Evolutionary conservation across 179 eudicot genomes (phyloP), one percentile per base, ranked within the genome.

Genomic region (Drosera spatulata): DNA sequence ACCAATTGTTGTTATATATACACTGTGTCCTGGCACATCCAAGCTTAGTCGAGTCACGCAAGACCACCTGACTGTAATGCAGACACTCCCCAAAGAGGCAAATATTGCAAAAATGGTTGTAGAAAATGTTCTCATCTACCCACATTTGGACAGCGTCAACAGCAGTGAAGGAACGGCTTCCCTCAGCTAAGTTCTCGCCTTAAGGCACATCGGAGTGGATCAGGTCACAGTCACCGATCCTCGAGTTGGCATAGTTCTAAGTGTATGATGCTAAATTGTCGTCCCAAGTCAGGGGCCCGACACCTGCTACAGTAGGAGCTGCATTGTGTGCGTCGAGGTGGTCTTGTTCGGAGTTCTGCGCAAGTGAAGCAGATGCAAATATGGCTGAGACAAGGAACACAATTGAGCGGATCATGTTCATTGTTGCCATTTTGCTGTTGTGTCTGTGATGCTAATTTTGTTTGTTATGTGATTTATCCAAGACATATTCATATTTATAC

Each of bases 31-130:
- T 69, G 60, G 83, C 82, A 53, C 89, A 83, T 10, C 87, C 95
- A 46, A 86, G 55, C 0, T 65, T 49, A 5, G 64, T 67, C 2
- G 86, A 81, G 7, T 66, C 48, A 2, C 65, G 56, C 94, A 86
- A 86, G 5, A 79, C 81, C 42, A 85, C 82, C 48, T 85, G 84
- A 11, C 88, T 85, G 58, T 85, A 82, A 37, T 80, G 77, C 6
- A 58, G 47, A 50, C 93, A 85, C 62, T 59, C 49, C 2, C 73
- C 82, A 0, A 44, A 2, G 6, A 8, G 53, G 48, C 83, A 85
- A 0, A 81, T 41, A 50, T 83, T 85, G 0, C 77, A 62, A 4
- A 11, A 11, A 40, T 70, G 63, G 56, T 76, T 51, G 10, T 76
- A 80, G 58, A 62, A 12, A 22, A 48, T 2, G 59, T 57, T 66